These are phyloP conservation scores for Austropuccinia psidii DNA, from an alignment of 1,284 basidiomycete genomes.

Conservation along the genomic window DNA sequence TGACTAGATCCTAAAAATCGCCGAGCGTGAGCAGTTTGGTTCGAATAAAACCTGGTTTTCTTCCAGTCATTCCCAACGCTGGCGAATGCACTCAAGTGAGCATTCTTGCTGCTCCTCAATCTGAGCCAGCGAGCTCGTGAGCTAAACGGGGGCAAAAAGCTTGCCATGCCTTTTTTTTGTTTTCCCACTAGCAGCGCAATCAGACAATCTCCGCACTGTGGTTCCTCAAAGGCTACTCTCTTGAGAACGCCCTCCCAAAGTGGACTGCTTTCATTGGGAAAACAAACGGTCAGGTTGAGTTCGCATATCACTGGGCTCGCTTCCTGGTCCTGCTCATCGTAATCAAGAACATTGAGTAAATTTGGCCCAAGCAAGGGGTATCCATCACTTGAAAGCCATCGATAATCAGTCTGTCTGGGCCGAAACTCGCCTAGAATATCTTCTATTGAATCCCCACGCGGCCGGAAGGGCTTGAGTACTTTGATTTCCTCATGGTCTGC, in stretches of 20 bases:
- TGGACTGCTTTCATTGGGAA: not conserved
- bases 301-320: not conserved
- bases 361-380: not conserved
- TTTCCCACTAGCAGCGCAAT: not conserved
- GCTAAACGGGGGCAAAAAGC: not conserved
- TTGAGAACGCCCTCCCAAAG: not conserved
- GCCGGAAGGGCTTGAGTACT: not conserved
- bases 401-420: not conserved
- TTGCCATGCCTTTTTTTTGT: not conserved
- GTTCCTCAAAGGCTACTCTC: not conserved
- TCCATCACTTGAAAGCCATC: constrained; percentile 18
- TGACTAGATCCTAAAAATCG: not conserved
- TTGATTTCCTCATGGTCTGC: not conserved
- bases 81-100: not conserved
- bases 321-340: not conserved
- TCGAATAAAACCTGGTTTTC: not conserved
- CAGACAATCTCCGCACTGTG: constrained; percentile 27
- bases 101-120: not conserved
- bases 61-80: not conserved
- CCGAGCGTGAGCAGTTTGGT: not conserved
- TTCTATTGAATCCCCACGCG: not conserved
- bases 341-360: not conserved
- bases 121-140: not conserved
- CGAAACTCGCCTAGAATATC: not conserved
- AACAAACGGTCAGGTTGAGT: not conserved